Evolutionary conservation across 805 yeast species (phyloP).

Genomic region (Suhomyces xylopsoci): DNA sequence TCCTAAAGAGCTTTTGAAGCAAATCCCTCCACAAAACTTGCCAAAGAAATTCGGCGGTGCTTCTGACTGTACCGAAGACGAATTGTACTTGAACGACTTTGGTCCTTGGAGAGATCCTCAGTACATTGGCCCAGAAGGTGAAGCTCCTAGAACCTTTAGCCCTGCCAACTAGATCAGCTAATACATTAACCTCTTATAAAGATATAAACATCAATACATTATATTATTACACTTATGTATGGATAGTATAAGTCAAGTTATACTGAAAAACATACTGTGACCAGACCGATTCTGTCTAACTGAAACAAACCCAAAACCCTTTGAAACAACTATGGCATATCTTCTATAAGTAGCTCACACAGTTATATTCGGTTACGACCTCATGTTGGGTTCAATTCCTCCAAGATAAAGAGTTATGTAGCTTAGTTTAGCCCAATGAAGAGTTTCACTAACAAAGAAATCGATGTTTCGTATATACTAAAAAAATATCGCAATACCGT

Average conservation of each 20-base stretch:
- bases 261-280: neutral
- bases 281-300: too few species aligned
- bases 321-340: too few species aligned
- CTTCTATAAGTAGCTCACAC: too few species aligned
- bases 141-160: slow-evolving; percentile 60
- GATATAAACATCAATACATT: neutral
- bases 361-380: too few species aligned
- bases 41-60: slow-evolving; percentile 89
- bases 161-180: neutral
- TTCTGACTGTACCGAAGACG: slow-evolving; percentile 68
- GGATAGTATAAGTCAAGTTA: neutral
- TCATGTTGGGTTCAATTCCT: too few species aligned
- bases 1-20: slow-evolving; percentile 79
- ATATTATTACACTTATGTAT: neutral
- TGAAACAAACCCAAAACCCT: too few species aligned
- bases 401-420: too few species aligned
- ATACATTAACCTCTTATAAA: neutral
- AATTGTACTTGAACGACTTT: slow-evolving; percentile 79
- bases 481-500: too few species aligned
- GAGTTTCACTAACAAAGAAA: too few species aligned
- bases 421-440: too few species aligned
- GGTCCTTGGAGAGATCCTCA: slow-evolving; percentile 97
- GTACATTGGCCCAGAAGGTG: slow-evolving; percentile 93
- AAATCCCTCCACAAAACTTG: slow-evolving; percentile 89
- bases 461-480: too few species aligned